These are phyloP conservation scores for Fusarium pseudoanthophilum DNA, from an alignment of 2,329 filamentous ascomycete genomes.

Conservation along the genomic window DNA sequence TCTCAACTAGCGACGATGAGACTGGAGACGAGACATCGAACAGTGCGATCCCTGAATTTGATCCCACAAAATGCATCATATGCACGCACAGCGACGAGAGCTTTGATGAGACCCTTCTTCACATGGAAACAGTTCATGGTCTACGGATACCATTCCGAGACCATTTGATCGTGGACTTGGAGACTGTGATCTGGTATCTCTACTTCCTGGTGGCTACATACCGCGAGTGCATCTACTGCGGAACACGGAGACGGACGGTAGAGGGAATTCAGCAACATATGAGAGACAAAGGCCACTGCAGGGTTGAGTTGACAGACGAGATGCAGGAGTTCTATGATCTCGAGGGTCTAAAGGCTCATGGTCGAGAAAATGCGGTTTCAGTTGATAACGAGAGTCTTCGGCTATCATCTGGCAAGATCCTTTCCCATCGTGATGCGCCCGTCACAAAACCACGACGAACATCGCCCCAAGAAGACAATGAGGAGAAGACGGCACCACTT, in stretches of 20 bases:
- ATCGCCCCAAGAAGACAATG: background rate
- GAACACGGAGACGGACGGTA: slow-evolving; percentile 53
- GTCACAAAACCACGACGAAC: background rate
- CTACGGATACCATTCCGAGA: slow-evolving; percentile 55
- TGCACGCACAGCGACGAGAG: slow-evolving; percentile 48
- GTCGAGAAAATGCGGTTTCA: background rate
- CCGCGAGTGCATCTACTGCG: slow-evolving; percentile 63
- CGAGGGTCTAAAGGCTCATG: background rate
- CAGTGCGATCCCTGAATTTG: slow-evolving; percentile 32
- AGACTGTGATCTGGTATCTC: slow-evolving; percentile 59
- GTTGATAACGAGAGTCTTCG: slow-evolving; percentile 11
- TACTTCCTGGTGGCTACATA: slow-evolving; percentile 60
- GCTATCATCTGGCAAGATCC: slow-evolving; percentile 35
- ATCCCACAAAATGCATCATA: slow-evolving; percentile 54
- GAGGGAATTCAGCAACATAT: slow-evolving; percentile 64
- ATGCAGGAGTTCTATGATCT: slow-evolving; percentile 56
- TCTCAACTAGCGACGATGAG: background rate
- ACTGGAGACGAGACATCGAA: background rate
- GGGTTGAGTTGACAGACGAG: slow-evolving; percentile 50
- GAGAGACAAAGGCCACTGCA: slow-evolving; percentile 60
- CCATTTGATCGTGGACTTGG: slow-evolving; percentile 57
- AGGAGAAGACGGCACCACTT: background rate
- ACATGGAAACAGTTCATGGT: slow-evolving; percentile 62
- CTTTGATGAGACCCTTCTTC: slow-evolving; percentile 53
- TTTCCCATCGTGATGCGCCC: slow-evolving; percentile 21